Conservation (phyloP, 2,329 filamentous ascomycete genomes). For the Fusarium fracticaudum region DNA sequence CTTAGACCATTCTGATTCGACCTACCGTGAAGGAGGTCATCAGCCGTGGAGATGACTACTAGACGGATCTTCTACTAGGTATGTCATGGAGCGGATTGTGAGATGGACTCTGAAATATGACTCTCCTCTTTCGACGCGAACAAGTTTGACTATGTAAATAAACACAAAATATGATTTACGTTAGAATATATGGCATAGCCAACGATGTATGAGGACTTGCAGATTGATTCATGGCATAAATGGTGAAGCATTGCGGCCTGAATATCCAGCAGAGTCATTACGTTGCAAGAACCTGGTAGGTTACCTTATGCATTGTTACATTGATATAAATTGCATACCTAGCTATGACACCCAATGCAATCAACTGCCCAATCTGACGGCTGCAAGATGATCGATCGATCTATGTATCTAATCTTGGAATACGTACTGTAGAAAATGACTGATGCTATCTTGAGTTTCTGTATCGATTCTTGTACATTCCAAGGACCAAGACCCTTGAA, state of each 20-base stretch:
- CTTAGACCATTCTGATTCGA: conserved; percentile 77
- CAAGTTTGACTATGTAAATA: conserved; percentile 5
- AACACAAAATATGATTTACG: conserved; percentile 11
- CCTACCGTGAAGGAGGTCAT: conserved; percentile 89
- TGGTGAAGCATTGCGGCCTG: not conserved
- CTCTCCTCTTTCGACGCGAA: conserved; percentile 34
- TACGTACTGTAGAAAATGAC: not conserved
- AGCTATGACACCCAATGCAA: conserved; percentile 14
- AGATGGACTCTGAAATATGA: conserved; percentile 45
- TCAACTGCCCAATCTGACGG: conserved; percentile 9
- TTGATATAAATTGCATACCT: not conserved
- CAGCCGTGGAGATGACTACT: conserved; percentile 87
- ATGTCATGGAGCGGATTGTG: not conserved
- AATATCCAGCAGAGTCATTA: not conserved
- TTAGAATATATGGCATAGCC: not conserved
- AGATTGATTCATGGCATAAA: not conserved
- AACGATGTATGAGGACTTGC: not conserved
- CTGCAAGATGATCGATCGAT: conserved; percentile 38
- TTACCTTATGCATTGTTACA: conserved; percentile 25
- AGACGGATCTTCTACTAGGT: conserved; percentile 36
- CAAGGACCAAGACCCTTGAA: conserved; percentile 30
- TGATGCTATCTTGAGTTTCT: not conserved
- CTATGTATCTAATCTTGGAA: not conserved
- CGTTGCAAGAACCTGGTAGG: not conserved
- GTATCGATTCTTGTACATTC: conserved; percentile 31